A percentile compares a stretch with the other conserved stretches of the same genome.
These are phyloP conservation scores for Candida fluviatilis DNA, from an alignment of 805 yeast species.

Conservation along the genomic window DNA sequence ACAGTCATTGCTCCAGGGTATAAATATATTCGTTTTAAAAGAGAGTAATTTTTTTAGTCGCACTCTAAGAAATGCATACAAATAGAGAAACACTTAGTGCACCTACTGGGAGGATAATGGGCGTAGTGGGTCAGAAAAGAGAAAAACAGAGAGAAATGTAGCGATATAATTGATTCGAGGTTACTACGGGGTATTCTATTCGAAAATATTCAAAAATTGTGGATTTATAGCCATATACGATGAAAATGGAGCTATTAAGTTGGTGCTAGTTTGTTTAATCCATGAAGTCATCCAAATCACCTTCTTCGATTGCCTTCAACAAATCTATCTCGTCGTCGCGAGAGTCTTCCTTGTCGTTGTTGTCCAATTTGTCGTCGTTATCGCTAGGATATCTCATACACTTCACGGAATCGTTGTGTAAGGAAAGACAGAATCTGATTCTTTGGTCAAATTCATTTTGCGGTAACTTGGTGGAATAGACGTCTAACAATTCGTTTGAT, in stretches of 20 bases:
- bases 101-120: no score
- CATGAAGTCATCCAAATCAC: constrained; percentile 50
- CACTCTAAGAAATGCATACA: no score
- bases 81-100: no score
- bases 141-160: neutral
- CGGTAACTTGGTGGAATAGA: constrained; percentile 85
- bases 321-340: constrained; percentile 40
- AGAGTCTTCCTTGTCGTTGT: constrained; percentile 23
- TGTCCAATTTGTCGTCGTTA: constrained; percentile 26
- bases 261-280: no score
- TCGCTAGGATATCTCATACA: constrained; percentile 86
- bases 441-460: constrained; percentile 88
- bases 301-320: constrained; percentile 49
- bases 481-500: constrained; percentile 78
- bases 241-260: neutral
- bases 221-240: neutral
- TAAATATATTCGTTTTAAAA: no score
- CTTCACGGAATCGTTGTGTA: constrained; percentile 89
- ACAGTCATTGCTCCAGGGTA: neutral
- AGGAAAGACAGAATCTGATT: constrained; percentile 82
- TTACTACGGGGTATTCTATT: neutral
- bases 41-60: no score
- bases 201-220: no score
- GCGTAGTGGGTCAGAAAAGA: neutral
- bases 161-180: no score